phyloP scores from a whole-genome alignment of 2,329 filamentous ascomycete species.

The Sporothrix brasiliensis region DNA sequence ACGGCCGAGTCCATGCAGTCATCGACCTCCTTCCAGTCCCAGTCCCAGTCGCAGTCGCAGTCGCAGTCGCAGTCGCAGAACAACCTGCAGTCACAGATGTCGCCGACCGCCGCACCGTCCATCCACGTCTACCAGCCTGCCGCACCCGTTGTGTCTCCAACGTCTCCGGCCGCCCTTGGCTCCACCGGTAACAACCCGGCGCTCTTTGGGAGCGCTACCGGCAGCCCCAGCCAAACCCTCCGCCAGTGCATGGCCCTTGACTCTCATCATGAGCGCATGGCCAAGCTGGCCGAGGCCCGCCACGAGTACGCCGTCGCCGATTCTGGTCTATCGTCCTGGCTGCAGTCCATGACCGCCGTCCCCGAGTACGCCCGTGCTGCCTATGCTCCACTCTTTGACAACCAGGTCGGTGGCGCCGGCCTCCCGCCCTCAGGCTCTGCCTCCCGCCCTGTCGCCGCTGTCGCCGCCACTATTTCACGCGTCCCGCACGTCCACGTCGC shows the following conservation, averaged over 20 bases:
- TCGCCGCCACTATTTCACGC: constrained; percentile 40
- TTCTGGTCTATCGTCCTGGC: constrained; percentile 67
- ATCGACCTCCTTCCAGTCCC: constrained; percentile 43
- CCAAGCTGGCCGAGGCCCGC: constrained; percentile 72
- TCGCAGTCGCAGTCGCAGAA: constrained; percentile 27
- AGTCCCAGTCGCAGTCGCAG: constrained; percentile 26
- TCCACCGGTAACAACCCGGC: constrained; percentile 17
- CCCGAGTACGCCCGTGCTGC: constrained; percentile 52
- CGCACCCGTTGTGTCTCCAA: background rate
- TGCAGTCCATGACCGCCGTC: constrained; percentile 50
- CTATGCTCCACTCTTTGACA: constrained; percentile 37
- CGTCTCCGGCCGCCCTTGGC: background rate
- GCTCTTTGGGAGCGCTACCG: constrained; percentile 20
- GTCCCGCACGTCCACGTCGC: constrained; percentile 46
- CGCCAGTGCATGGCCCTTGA: constrained; percentile 74
- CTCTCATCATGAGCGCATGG: constrained; percentile 68
- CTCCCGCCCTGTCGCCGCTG: constrained; percentile 32
- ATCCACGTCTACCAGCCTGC: constrained; percentile 44
- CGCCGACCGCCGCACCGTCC: constrained; percentile 38
- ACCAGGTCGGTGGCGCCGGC: constrained; percentile 31
- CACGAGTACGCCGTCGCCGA: constrained; percentile 71
- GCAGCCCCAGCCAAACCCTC: constrained; percentile 38
- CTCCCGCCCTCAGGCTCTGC: constrained; percentile 26
- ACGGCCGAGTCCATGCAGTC: constrained; percentile 24
- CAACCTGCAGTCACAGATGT: background rate